Evolutionary conservation across 2,329 filamentous ascomycete species (phyloP).

Genomic region (Cryoendolithus antarcticus): DNA sequence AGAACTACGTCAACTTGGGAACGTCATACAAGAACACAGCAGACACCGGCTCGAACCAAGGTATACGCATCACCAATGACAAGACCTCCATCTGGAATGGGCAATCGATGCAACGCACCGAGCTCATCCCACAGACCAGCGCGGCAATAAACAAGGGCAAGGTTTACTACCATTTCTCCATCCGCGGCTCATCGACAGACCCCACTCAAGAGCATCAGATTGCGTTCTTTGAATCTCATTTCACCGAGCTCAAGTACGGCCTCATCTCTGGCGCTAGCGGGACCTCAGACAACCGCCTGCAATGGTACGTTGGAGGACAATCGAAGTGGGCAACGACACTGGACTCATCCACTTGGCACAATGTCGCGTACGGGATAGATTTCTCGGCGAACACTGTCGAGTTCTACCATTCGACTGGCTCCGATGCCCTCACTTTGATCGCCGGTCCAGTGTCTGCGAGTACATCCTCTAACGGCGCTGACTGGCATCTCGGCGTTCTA

Average conservation of each 20-base stretch:
- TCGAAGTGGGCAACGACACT: conserved; percentile 53
- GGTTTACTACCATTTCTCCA: conserved; percentile 61
- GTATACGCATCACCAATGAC: conserved; percentile 57
- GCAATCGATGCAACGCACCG: conserved; percentile 59
- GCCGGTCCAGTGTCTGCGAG: conserved; percentile 48
- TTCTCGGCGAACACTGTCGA: conserved; percentile 50
- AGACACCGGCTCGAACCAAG: conserved; percentile 49
- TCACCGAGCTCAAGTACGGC: conserved; percentile 62
- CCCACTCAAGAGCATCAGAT: conserved; percentile 56
- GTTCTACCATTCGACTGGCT: conserved; percentile 59
- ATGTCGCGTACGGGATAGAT: conserved; percentile 62
- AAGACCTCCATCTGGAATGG: conserved; percentile 58
- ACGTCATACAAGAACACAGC: conserved; percentile 52
- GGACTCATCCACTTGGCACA: conserved; percentile 57
- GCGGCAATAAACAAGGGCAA: conserved; percentile 54
- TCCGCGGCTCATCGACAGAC: conserved; percentile 48
- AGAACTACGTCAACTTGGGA: conserved; percentile 50
- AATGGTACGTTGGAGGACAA: conserved; percentile 51
- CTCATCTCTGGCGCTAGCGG: conserved; percentile 28
- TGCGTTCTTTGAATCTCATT: conserved; percentile 55
- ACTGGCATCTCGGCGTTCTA: conserved; percentile 62
- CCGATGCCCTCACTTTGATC: conserved; percentile 42
- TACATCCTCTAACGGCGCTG: conserved; percentile 50
- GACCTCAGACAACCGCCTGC: conserved; percentile 42
- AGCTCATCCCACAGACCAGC: conserved; percentile 59